Conservation (phyloP, 176 grass and related monocot genomes). For the Dactylis glomerata region DNA sequence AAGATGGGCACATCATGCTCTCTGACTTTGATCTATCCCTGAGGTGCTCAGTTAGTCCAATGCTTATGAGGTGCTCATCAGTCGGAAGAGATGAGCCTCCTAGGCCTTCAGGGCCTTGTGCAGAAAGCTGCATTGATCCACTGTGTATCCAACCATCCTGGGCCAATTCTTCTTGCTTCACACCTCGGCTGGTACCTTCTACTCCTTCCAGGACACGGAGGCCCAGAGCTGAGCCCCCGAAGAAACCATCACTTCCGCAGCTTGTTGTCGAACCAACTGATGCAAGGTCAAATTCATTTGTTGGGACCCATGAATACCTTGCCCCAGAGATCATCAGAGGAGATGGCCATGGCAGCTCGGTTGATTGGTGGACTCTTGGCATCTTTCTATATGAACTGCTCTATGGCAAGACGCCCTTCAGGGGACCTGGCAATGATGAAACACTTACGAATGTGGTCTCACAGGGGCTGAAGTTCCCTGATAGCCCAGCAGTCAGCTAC, state of each 20-base stretch:
- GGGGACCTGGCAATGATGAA: constrained; percentile 72
- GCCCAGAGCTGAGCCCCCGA: constrained; percentile 43
- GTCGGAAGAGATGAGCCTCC: constrained; percentile 71
- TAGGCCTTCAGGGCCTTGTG: constrained; percentile 75
- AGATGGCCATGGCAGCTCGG: constrained; percentile 94
- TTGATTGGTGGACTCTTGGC: constrained; percentile 97
- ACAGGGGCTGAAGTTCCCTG: constrained; percentile 76
- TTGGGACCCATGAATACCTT: constrained; percentile 93
- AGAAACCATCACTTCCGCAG: constrained; percentile 74
- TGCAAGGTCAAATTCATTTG: constrained; percentile 89
- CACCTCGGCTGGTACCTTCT: constrained; percentile 69
- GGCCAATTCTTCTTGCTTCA: constrained; percentile 84
- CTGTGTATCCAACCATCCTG: constrained; percentile 86
- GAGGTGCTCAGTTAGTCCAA: constrained; percentile 85
- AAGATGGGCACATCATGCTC: constrained; percentile 99
- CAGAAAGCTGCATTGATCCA: constrained; percentile 93
- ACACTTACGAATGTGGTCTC: constrained; percentile 84
- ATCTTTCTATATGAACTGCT: constrained; percentile 89
- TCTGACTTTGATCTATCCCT: constrained; percentile 97
- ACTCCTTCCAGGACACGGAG: constrained; percentile 34
- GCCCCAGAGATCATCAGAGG: constrained; percentile 96
- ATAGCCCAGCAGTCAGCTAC: constrained; percentile 61
- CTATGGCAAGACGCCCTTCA: constrained; percentile 83
- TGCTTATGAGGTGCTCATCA: constrained; percentile 74
- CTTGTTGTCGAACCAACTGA: constrained; percentile 88